Base-by-base conservation (phyloP, 129 eudicot genomes). In the Lactuca saligna region DNA sequence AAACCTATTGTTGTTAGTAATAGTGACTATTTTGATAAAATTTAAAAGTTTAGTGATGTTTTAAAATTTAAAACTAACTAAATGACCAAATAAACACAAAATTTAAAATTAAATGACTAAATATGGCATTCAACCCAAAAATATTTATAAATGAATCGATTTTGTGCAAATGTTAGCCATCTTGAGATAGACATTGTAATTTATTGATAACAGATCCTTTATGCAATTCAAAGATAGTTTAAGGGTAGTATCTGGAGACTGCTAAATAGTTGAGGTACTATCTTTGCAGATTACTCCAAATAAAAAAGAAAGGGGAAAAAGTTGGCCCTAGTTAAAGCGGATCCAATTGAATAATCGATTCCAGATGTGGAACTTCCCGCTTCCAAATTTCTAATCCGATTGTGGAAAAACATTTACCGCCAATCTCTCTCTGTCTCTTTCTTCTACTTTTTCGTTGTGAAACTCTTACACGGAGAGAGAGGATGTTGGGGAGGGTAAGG, bases 401-500 rank as follows among this genome's bases (percentile, higher is more conserved):
- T 31, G 3, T 8, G 35, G 25, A 5, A 61, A 41, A 38, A 38
- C 58, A 61, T 61, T 68, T 76, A 33, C 41, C 75, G 75, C 70
- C 80, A 68, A 60, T 76, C 59, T 44, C 54, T 75, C 35, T 50
- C 58, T 16, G 15, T 66, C 68, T 35, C 3, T 15, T 10, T 31
- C 20, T n/a, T 42, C 49, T 9, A 8, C 49, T 42, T 42, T 50
- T 15, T 50, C 56, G 56, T 2, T 13, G 17, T 50, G 56, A 50
- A 50, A 4, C 6, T 48, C 54, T 53, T 57, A 11, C 65, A 66
- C 41, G 57, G 39, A 38, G 83, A n/a, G 71, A 46, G 80, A 65
- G 61, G 70, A 85, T 85, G 91, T 65, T 85, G 50, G 91, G 97
- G 20, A 82, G 96, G 65, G 82, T 88, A 16, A 73, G 97, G 50